Base-by-base conservation (phyloP, 108 stramenopile genomes). In the Discostella pseudostelligera region DNA sequence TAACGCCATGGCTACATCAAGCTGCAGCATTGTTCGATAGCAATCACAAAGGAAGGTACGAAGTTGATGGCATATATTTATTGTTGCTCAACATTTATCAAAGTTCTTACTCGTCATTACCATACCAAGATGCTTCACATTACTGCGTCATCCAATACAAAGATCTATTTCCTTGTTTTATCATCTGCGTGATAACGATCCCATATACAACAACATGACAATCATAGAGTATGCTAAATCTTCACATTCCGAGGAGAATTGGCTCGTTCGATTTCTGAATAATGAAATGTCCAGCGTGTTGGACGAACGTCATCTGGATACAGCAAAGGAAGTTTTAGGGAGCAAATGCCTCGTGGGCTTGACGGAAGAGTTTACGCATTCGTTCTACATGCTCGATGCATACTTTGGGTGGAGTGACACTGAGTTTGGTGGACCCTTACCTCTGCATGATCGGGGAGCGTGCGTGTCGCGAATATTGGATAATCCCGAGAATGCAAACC, bases 271-370 rank as follows among this genome's bases (percentile, higher is more conserved):
- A 61, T 77, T 77, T 50, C 19, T 77, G 22, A 71, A 62, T 5
- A 77, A 77, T 42, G 64, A 77, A 62, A 77, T 77, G 76, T 59
- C 56, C 11, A 70, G 76, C 22, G 26, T 14, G 21, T 28, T 77
- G 9, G 24, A 53, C 11, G 65, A 65, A 22, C 24, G 66, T 10
- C 76, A 77, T 32, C 63, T 77, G 3, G 70, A 71, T 17, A 39
- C 59, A 14, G 76, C 76, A 26, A 77, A 77, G 43, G 46, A 77
- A 47, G 42, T 77, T 26, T 25, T 77, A 24, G 65, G 60, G 28
- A 77, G 65, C 59, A 77, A 77, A 53, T 71, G 71, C 50, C 71
- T 78, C 45, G 56, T 78, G 32, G 69, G 69, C 14, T 46, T 70
- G 2, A 55, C 61, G 53, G 72, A 73, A n/a, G 72, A 73, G 29